These are phyloP conservation scores for Paxillus rubicundulus DNA, from an alignment of 768 basidiomycete species.

Conservation along the genomic window DNA sequence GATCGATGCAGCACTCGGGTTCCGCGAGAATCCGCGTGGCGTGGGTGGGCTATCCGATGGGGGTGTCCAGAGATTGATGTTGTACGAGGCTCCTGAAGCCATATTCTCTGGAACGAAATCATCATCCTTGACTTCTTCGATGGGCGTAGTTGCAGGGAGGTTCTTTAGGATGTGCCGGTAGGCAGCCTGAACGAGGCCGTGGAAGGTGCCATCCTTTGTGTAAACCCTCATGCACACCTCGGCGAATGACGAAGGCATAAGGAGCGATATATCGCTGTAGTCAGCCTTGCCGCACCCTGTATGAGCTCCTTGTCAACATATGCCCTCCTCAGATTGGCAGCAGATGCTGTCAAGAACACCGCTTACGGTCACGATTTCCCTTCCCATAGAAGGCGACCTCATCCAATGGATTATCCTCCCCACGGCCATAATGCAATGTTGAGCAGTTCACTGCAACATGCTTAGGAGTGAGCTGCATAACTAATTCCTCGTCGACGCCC, in stretches of 20 bases:
- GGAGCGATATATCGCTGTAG: constrained; percentile 58
- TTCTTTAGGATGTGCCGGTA: constrained; percentile 47
- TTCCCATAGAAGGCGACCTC: constrained; percentile 75
- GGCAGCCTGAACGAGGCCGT: constrained; percentile 64
- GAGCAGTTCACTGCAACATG: constrained; percentile 66
- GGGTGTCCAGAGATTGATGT: constrained; percentile 28
- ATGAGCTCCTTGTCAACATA: neutral
- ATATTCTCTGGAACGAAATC: constrained; percentile 13
- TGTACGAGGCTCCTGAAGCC: neutral
- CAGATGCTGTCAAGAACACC: neutral
- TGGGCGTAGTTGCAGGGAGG: constrained; percentile 10
- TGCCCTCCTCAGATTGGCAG: neutral
- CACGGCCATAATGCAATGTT: constrained; percentile 77
- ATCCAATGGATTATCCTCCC: constrained; percentile 64
- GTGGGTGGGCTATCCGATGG: constrained; percentile 40
- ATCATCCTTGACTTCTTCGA: constrained; percentile 5
- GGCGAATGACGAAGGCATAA: constrained; percentile 64
- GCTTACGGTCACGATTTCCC: constrained; percentile 52
- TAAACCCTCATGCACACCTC: constrained; percentile 71
- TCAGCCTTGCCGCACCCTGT: constrained; percentile 45
- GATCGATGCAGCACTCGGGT: constrained; percentile 11
- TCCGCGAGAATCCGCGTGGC: constrained; percentile 28
- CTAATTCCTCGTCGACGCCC: constrained; percentile 27
- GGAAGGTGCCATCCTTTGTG: constrained; percentile 57
- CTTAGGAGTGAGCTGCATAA: constrained; percentile 37